Evolutionary conservation across 345 rosid species (phyloP), one percentile per base, ranked within the genome.

Genomic region (Rhizophora mangle): DNA sequence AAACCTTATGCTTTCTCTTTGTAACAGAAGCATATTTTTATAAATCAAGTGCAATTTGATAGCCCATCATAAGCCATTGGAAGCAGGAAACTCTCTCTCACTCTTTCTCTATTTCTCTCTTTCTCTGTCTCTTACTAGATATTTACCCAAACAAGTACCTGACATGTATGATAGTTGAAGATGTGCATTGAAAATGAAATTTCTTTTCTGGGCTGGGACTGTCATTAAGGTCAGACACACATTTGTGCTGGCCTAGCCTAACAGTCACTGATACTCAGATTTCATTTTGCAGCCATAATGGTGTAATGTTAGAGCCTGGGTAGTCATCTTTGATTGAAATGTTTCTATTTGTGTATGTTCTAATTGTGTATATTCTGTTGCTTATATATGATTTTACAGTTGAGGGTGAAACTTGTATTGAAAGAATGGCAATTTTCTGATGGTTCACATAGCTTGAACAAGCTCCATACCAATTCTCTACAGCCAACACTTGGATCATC

Each of bases 341-440:
- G 32, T 9, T 59, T 55, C 32, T 59, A 29, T 13, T 43, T 43
- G 19, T 13, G 5, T 43, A 43, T 43, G 15, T 59, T 55, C 32
- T 59, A 29, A 43, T 43, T 43, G 19, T 13, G 5, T 43, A 43
- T 43, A 13, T 43, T 65, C 52, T 19, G 22, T 53, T 67, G 24
- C 67, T 21, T 72, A 22, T 43, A 43, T 13, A 20, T 37, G 37
- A 52, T 74, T 72, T 63, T 77, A 64, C 85, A 94, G 99, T 81
- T 95, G 82, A 84, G 85, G 0, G 93, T 95, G 49, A 80, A 72
- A 85, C 86, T 95, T 67, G 82, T 92, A 57, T 30, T 95, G 65
- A 92, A 95, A 80, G 99, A 92, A 73, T 95, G 99, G 99, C 97
- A 88, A 79, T 95, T 88, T 81, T 86, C 99, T 36, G 97, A 88